A percentile compares a stretch with the other conserved stretches of the same genome.
Evolutionary conservation across 805 yeast species (phyloP).

Genomic region (Saccharomyces paradoxus): DNA sequence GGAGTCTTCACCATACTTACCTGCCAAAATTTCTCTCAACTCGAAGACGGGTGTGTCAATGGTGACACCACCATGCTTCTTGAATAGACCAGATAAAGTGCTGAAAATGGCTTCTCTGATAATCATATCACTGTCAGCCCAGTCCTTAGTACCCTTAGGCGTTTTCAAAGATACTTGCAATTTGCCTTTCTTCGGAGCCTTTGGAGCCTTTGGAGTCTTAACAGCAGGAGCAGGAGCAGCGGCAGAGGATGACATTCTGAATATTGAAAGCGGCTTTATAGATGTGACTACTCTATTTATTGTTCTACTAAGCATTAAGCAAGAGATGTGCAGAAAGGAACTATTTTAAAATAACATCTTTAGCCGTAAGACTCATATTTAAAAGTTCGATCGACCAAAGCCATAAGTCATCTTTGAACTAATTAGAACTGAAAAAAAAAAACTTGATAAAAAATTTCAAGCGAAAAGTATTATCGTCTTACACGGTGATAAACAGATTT

Average conservation of each 20-base stretch:
- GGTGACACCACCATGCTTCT: slow-evolving; percentile 96
- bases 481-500: neutral
- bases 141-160: slow-evolving; percentile 96
- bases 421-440: neutral
- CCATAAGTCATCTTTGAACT: neutral
- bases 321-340: neutral
- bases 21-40: slow-evolving; percentile 87
- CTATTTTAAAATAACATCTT: neutral
- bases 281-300: neutral
- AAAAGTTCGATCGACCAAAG: neutral
- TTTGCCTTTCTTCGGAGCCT: slow-evolving; percentile 35
- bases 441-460: neutral
- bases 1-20: slow-evolving; percentile 98
- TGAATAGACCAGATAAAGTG: slow-evolving; percentile 65
- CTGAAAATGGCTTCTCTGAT: slow-evolving; percentile 81
- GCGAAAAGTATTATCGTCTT: neutral
- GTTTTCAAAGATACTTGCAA: slow-evolving; percentile 74
- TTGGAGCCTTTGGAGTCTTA: slow-evolving; percentile 7
- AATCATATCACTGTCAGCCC: slow-evolving; percentile 98
- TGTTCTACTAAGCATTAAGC: neutral
- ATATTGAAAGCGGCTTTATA: neutral
- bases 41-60: slow-evolving; percentile 98
- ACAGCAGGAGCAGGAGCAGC: slow-evolving; percentile 2
- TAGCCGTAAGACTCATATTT: neutral
- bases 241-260: neutral